Conservation (phyloP, 371 early-diverging fungal genomes). For the Batkoa obscura region DNA sequence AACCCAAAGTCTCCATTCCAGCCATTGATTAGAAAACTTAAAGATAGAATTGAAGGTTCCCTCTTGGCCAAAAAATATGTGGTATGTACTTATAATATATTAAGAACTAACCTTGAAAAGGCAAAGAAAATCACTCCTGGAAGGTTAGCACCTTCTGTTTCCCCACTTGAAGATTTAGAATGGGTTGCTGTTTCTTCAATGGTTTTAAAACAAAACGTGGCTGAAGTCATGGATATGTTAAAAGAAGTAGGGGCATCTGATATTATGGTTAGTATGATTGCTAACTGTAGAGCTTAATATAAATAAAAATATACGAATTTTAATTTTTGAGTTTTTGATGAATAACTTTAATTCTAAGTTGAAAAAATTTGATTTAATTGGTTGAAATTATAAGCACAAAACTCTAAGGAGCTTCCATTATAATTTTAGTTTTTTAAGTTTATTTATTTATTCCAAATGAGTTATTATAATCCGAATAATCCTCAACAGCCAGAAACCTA, state of each 20-base stretch:
- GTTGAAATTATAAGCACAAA: too few species aligned
- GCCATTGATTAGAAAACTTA: constrained; percentile 48
- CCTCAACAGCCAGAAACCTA: too few species aligned
- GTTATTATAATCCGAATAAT: too few species aligned
- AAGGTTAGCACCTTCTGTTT: constrained; percentile 77
- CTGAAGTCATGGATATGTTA: constrained; percentile 75
- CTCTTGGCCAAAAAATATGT: constrained; percentile 74
- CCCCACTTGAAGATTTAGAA: constrained; percentile 56
- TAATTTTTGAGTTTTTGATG: too few species aligned
- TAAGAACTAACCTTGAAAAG: constrained; percentile 28
- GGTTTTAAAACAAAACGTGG: constrained; percentile 56
- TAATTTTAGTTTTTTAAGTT: too few species aligned
- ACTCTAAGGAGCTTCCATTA: too few species aligned
- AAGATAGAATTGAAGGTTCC: constrained; percentile 74
- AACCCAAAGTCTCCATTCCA: constrained; percentile 34
- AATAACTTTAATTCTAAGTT: too few species aligned
- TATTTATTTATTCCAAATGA: too few species aligned
- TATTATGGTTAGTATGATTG: constrained; percentile 64
- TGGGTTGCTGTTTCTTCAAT: constrained; percentile 87
- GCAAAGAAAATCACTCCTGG: constrained; percentile 74
- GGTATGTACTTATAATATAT: constrained; percentile 75
- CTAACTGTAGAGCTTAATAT: constrained; percentile 53
- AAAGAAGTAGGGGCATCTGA: constrained; percentile 82
- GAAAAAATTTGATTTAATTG: too few species aligned
- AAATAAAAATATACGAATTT: too few species aligned